Conservation (phyloP, 2,329 filamentous ascomycete genomes). For the Ilyonectria sp. region DNA sequence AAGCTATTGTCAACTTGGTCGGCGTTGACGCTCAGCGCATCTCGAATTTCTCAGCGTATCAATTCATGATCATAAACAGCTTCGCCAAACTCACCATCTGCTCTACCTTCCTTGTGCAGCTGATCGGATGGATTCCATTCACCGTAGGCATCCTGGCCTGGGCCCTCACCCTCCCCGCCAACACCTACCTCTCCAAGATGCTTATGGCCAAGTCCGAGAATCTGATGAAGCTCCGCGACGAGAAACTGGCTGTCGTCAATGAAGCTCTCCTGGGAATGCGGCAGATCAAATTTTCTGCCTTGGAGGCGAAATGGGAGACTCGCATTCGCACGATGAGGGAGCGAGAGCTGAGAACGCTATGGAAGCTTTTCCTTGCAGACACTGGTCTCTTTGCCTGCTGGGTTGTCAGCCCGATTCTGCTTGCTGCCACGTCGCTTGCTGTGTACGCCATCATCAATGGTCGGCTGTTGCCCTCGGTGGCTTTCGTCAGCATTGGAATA, state of each 20-base stretch:
- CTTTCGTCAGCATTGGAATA: conserved; percentile 83
- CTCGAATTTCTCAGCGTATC: conserved; percentile 77
- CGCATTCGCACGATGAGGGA: conserved; percentile 76
- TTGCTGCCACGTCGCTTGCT: conserved; percentile 80
- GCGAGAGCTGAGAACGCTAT: conserved; percentile 77
- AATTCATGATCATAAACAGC: conserved; percentile 75
- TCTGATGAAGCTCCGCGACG: conserved; percentile 83
- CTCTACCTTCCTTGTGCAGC: conserved; percentile 74
- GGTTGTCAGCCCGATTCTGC: conserved; percentile 80
- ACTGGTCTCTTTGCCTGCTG: conserved; percentile 76
- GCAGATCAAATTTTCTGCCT: conserved; percentile 87
- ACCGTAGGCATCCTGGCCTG: conserved; percentile 76
- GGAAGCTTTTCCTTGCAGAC: conserved; percentile 77
- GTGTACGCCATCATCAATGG: conserved; percentile 77
- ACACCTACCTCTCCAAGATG: conserved; percentile 75
- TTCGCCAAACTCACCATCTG: conserved; percentile 76
- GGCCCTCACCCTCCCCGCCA: conserved; percentile 76
- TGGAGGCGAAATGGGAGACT: conserved; percentile 82
- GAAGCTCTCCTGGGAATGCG: conserved; percentile 85
- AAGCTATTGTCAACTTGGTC: conserved; percentile 83
- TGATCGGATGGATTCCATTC: conserved; percentile 81
- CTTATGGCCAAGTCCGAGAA: conserved; percentile 77
- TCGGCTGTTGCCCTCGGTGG: conserved; percentile 77
- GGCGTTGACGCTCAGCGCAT: conserved; percentile 82
- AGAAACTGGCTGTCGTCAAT: conserved; percentile 82